Evolutionary conservation across 352 stramenopile genomes (phyloP), one percentile per base, ranked within the genome.

Genomic region (Globisporangium rhizosaccharum): DNA sequence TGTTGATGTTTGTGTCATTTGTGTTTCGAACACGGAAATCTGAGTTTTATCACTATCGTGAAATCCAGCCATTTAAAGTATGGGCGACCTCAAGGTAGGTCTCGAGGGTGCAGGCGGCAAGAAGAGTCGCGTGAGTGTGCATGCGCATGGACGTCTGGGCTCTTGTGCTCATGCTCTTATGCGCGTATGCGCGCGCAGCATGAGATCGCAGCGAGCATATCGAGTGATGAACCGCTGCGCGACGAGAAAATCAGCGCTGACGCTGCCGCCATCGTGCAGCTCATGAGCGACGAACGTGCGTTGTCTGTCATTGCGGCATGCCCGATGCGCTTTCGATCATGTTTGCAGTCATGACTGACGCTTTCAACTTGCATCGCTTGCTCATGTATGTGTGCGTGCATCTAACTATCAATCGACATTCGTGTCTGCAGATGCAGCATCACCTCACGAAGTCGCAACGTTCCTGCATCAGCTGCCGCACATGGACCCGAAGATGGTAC

Each of bases 391-490:
- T 20, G 18, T 30, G 17, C 9, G 12, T 46, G 2, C 45, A 10
- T 41, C 18, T 53, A 1, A 47, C 41, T 18, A 45, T 20, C 39
- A 18, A 44, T 44, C 41, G 41, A 6, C 17, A 45, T 20, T 5
- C 39, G 39, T n/a, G 39, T 8, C 15, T 23, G 10, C 28, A 85
- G 75, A 64, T 33, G 62, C 68, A 23, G 76, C 73, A 30, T 65
- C 71, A 6, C 79, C 82, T 2, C 77, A 75, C 25, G 73, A 87
- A 17, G 75, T 91, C 33, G 82, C 82, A 0, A 65, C 83, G 33
- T 87, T 82, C 51, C 51, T 92, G 45, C 79, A 87, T 48, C 68
- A 85, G 53, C 73, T 84, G 59, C 78, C 78, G 26, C 79, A 89
- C 61, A 66, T 77, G 11, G 78, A 92, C 62, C 74, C 74, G 0